Evolutionary conservation across 1,284 basidiomycete species (phyloP), one percentile per base, ranked within the genome.

Genomic region (Spongiforma sp.): DNA sequence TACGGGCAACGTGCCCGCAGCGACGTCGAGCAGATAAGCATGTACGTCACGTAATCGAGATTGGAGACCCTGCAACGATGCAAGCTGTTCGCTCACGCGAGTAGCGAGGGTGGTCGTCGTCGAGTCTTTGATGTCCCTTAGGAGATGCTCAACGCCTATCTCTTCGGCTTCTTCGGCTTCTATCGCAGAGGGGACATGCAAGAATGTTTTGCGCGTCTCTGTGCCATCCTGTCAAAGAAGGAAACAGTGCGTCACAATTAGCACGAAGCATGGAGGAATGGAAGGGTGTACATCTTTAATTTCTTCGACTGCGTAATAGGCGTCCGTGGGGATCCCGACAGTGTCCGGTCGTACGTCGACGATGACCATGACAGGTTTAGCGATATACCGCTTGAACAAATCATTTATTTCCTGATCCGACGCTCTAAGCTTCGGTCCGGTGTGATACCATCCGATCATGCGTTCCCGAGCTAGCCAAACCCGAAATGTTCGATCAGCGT

Each of bases 371-470:
- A 99, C 91, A 0, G 96, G 96, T 64, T 90, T 85, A 11, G 94
- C 87, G 75, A 96, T 94, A 79, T 94, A 98, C 64, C 91, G 87
- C 80, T 98, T 98, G 82, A 99, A 94, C 48, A 99, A 83, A 75
- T 99, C 95, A 73, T 97, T 98, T 74, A 99, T 99, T 80, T 99
- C 96, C 73, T 97, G 89, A 81, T 99, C 97, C 33, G 95, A 97
- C 1, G 96, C 94, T 56, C 97, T 89, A 65, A 99, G 83, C 74
- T 96, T 95, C 14, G 97, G 97, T 1, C 97, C 97, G 48, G 97
- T 95, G 80, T 99, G 97, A 78, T 99, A 99, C 94, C 97, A 99
- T 37, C 97, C 97, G 70, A 99, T 95, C 85, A 99, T 93, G 65
- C 94, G 88, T 85, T 99, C 97, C 68, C 94, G 88, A 37, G 96